phyloP scores from a whole-genome alignment of 1,284 basidiomycete species.

The Fomitiporia mediterranea region DNA sequence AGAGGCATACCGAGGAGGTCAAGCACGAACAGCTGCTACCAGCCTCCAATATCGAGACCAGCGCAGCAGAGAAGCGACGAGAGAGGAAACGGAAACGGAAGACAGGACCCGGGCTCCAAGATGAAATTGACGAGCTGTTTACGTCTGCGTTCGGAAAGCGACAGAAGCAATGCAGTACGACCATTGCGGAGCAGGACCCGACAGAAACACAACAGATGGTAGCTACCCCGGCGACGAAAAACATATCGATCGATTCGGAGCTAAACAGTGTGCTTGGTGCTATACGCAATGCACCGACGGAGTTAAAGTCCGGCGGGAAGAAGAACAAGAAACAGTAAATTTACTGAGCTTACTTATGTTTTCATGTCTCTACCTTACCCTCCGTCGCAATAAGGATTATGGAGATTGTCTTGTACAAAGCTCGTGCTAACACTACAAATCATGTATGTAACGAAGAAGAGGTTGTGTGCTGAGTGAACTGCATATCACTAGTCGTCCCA shows the following conservation, averaged over 20 bases:
- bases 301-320: slow-evolving; percentile 8
- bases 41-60: neutral
- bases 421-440: too few species aligned
- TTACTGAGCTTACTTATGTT: neutral
- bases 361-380: too few species aligned
- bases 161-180: slow-evolving; percentile 12
- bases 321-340: slow-evolving; percentile 5
- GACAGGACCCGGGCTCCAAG: slow-evolving; percentile 22
- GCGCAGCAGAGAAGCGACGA: slow-evolving; percentile 10
- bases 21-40: neutral
- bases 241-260: slow-evolving; percentile 7
- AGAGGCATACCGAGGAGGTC: neutral
- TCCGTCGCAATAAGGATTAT: too few species aligned
- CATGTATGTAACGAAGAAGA: too few species aligned
- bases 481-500: too few species aligned
- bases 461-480: too few species aligned
- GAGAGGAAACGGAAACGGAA: slow-evolving; percentile 26
- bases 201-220: neutral
- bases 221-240: neutral
- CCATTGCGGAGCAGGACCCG: neutral
- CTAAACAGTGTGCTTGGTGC: slow-evolving; percentile 13
- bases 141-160: slow-evolving; percentile 24
- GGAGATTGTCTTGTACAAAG: too few species aligned
- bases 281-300: slow-evolving; percentile 10
- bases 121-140: slow-evolving; percentile 33